Base-by-base conservation (phyloP, 2,329 filamentous ascomycete species). In the Trichoderma brevicompactum region DNA sequence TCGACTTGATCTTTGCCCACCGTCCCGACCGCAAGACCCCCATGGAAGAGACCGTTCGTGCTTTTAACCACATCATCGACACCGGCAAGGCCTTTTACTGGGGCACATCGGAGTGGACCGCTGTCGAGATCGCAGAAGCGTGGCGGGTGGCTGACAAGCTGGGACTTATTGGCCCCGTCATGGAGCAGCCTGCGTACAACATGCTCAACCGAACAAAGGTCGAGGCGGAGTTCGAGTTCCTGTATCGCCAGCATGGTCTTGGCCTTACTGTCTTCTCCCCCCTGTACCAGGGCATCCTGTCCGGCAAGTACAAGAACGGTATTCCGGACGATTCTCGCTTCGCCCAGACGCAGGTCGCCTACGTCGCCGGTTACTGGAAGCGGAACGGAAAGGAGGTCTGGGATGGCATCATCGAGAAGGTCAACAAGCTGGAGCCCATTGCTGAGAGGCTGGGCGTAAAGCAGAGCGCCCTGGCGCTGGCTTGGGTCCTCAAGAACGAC, bases 1-100 rank as follows among this genome's bases (percentile, higher is more conserved):
- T 91, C 44, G 89, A 91, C 72, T 78, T 91, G 49, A 81, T 91
- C 70, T 90, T 89, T 72, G 88, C 88, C 15, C 89, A 91, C 77
- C 83, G 89, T 19, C 86, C 88, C 1, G 89, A 92, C 73, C 82
- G 86, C 8, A 79, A 85, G 53, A 90, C 88, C 0, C 89, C 88
- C 2, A 90, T 91, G 78, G 87, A 90, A 74, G 89, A 91, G 78
- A 87, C 84, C 2, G 88, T 91, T 43, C 85, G 88, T 61, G 87
- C 85, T 61, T 91, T 92, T 79, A 90, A 90, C 79, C 82, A 90
- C 75, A 77, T 91, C 61, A 90, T 92, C 74, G 80, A 87, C 74
- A 82, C 81, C 0, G 89, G 89, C 69, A 87, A 90, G 77, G 85
- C 87, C 2, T 85, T 91, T 68, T 90, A 90, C 79, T 90, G 87